Conservation (phyloP, 1,284 basidiomycete genomes). For the Cystobasidium sp. region DNA sequence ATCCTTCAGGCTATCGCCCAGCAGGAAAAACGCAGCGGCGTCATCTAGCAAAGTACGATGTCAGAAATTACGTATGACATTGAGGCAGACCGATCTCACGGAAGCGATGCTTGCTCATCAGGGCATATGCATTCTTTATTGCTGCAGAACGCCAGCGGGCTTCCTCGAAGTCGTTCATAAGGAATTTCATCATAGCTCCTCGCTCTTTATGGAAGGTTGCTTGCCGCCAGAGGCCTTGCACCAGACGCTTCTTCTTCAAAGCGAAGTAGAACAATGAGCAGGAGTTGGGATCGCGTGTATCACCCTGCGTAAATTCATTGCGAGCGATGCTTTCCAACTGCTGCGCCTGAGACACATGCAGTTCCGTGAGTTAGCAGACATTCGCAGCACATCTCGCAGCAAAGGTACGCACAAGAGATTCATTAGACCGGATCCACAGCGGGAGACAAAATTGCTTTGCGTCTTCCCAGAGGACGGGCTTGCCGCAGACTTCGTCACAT, state of each 20-base stretch:
- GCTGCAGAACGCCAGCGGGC: constrained; percentile 90
- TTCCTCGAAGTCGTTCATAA: constrained; percentile 85
- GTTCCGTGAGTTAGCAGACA: neutral
- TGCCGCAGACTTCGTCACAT: constrained; percentile 71
- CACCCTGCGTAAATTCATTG: constrained; percentile 85
- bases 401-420: constrained; percentile 68
- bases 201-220: constrained; percentile 93
- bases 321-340: constrained; percentile 90
- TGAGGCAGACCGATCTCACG: constrained; percentile 62
- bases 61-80: neutral
- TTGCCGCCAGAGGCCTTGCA: constrained; percentile 93
- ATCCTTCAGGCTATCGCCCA: constrained; percentile 85
- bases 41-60: constrained; percentile 67
- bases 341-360: constrained; percentile 63
- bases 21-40: constrained; percentile 94
- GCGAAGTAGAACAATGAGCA: constrained; percentile 96
- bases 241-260: constrained; percentile 84
- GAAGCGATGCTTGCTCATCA: constrained; percentile 88
- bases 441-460: constrained; percentile 84
- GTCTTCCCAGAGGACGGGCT: constrained; percentile 85
- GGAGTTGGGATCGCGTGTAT: constrained; percentile 81
- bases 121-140: constrained; percentile 92
- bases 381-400: neutral
- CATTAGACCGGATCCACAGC: constrained; percentile 79
- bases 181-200: constrained; percentile 84